Conservation (phyloP, 192 early-diverging fungal species). For the Nowakowskiella sp. region DNA sequence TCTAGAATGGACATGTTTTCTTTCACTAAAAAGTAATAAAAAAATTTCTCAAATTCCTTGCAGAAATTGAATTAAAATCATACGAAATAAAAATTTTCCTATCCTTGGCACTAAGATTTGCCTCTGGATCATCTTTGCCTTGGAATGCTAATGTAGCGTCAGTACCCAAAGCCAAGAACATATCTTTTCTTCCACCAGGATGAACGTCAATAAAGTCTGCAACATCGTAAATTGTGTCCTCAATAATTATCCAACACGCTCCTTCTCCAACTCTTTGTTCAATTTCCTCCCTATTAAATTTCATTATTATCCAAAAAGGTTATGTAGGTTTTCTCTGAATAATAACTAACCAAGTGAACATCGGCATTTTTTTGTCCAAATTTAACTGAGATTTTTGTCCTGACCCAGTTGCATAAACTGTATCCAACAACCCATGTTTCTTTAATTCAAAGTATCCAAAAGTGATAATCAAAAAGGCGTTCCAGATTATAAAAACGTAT, state of each 20-base stretch:
- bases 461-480: background rate
- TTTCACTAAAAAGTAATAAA: background rate
- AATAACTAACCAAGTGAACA: background rate
- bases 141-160: conserved; percentile 6
- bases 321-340: background rate
- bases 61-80: background rate
- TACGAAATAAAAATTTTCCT: background rate
- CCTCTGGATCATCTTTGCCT: background rate
- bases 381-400: too few relatives aligned
- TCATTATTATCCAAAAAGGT: too few relatives aligned
- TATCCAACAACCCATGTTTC: too few relatives aligned
- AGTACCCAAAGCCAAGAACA: conserved; percentile 1
- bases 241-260: conserved; percentile 8
- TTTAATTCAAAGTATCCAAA: conserved; percentile 1
- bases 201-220: background rate
- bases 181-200: conserved; percentile 2
- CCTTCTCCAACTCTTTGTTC: conserved; percentile 1
- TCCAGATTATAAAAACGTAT: background rate
- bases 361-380: background rate
- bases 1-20: background rate
- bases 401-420: too few relatives aligned
- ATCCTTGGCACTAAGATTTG: conserved; percentile 1
- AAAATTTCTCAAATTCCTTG: background rate
- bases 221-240: conserved; percentile 6
- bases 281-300: conserved; percentile 7